Base-by-base conservation (phyloP, 2,329 filamentous ascomycete genomes). In the Colletotrichum lentis region DNA sequence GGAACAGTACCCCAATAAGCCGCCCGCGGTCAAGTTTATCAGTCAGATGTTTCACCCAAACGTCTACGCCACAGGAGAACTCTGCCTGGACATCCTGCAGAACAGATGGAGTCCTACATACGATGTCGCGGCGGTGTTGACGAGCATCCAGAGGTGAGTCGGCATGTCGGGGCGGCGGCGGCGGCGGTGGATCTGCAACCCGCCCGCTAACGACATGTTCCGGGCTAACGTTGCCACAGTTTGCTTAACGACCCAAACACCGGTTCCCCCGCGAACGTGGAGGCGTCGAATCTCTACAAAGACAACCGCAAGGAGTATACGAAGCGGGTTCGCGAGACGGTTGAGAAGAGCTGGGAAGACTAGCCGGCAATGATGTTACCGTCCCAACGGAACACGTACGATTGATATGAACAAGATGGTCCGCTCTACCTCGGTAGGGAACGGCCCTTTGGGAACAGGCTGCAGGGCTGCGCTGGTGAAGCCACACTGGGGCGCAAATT, bases 31-130 rank as follows among this genome's bases (percentile, higher is more conserved):
- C 81, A 98, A 98, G 78, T 99, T 99, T 79, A 97, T 99, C 78
- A 97, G 93, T 80, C 90, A 96, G 79, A 99, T 99, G 96, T 99
- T 99, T 80, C 96, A 99, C 75, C 96, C 96, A 20, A 99, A 99
- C 77, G 96, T 99, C 65, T 99, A 99, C 78, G 94, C 92, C 61
- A 98, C 94, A 0, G 96, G 96, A 70, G 96, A 99, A 82, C 86
- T 99, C 58, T 99, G 96, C 77, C 83, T 99, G 72, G 96, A 99
- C 77, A 99, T 99, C 73, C 81, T 99, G 67, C 96, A 99, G 81
- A 99, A 99, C 77, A 86, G 96, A 73, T 99, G 96, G 96, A 98
- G 95, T 78, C 96, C 96, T 18, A 98, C 96, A 11, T 99, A 99
- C 79, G 96, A 99, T 80, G 96, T 99, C 46, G 96, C 96, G 11